Percentiles rank a stretch among this genome's conserved stretches.
Conservation (phyloP, 257 asterid species). For the Solanum clarkiae region DNA sequence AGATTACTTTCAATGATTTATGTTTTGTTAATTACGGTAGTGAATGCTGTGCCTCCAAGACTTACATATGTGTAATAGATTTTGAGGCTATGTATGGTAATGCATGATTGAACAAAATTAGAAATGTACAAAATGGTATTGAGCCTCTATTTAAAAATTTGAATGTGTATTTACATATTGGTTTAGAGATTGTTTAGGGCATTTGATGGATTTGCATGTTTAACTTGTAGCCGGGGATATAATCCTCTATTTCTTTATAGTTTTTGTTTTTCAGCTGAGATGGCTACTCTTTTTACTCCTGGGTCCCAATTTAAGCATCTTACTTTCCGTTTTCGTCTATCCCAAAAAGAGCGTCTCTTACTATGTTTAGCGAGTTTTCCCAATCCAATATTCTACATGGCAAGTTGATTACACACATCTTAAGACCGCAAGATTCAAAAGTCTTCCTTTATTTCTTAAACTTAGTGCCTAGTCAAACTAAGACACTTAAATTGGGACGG, state of each 20-base stretch:
- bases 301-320: not conserved
- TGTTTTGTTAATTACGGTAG: not conserved
- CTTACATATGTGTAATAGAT: not conserved
- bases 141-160: not conserved
- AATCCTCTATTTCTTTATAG: not conserved
- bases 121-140: not conserved
- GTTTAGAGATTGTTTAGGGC: not conserved
- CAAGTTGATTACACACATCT: not conserved
- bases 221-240: not conserved
- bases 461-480: not conserved
- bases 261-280: not conserved
- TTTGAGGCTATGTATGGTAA: not conserved
- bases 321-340: not conserved
- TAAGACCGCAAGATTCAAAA: not conserved
- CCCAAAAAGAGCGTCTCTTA: not conserved
- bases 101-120: not conserved
- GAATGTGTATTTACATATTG: not conserved
- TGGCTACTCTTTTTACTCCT: not conserved
- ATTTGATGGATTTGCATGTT: not conserved
- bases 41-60: not conserved
- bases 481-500: not conserved
- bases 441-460: not conserved
- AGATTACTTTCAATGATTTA: not conserved
- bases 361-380: too few species aligned
- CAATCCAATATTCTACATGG: too few species aligned